Conservation (phyloP, 495 filamentous ascomycete genomes). For the Penicillium alfredii region DNA sequence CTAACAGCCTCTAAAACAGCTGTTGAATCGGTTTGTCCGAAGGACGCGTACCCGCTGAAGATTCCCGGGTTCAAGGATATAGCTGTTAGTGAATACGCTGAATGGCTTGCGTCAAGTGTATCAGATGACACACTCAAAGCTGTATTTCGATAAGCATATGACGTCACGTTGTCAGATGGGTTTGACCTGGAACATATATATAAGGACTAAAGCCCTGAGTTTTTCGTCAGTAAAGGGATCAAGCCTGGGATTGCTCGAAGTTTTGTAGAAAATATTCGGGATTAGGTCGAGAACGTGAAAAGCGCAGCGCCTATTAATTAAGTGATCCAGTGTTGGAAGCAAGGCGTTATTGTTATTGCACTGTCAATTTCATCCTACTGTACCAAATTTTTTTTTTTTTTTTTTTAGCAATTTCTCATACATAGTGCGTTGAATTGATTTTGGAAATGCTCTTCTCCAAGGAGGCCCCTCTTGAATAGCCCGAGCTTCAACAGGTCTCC, state of each 20-base stretch:
- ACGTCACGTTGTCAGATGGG: slow-evolving; percentile 13
- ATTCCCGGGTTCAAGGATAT: slow-evolving; percentile 17
- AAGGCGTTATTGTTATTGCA: too few relatives aligned
- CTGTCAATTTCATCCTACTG: too few relatives aligned
- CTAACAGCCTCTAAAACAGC: neutral
- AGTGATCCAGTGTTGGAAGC: neutral
- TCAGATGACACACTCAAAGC: slow-evolving; percentile 9
- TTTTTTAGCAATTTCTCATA: too few relatives aligned
- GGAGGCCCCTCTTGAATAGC: too few relatives aligned
- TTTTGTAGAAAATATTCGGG: slow-evolving; percentile 19
- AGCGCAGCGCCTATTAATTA: slow-evolving; percentile 3
- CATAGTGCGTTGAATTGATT: too few relatives aligned
- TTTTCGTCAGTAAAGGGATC: slow-evolving; percentile 15
- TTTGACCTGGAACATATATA: slow-evolving; percentile 24
- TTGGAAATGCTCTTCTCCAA: too few relatives aligned
- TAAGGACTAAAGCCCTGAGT: slow-evolving; percentile 17
- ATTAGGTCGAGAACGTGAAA: slow-evolving; percentile 10
- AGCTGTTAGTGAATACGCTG: slow-evolving; percentile 18
- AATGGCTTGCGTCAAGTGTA: slow-evolving; percentile 18
- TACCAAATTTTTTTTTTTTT: too few relatives aligned
- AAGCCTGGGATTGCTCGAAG: slow-evolving; percentile 17
- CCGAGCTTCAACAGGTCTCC: too few relatives aligned
- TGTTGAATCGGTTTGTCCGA: too few relatives aligned
- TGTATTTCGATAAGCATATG: slow-evolving; percentile 15
- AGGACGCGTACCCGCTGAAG: neutral